phyloP scores from a whole-genome alignment of 495 filamentous ascomycete genomes.

The Chaetomidium leptoderma region DNA sequence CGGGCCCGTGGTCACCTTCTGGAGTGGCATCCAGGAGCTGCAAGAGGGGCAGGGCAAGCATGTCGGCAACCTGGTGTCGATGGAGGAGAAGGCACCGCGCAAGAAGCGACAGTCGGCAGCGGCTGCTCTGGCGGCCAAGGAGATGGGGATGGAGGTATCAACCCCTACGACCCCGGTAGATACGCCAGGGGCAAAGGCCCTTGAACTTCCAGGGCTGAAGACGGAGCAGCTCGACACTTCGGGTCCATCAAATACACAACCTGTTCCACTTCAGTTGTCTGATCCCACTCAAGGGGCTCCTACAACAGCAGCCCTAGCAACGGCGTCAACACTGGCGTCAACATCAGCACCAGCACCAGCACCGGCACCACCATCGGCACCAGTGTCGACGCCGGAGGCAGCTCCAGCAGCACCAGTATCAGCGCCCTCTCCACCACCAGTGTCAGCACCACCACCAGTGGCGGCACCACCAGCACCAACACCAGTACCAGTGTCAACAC shows the following conservation, averaged over 20 bases:
- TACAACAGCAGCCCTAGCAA: neutral
- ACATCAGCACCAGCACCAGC: neutral
- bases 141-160: slow-evolving; percentile 27
- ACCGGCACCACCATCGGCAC: neutral
- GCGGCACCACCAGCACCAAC: neutral
- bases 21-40: slow-evolving; percentile 82
- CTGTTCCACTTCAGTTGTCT: slow-evolving; percentile 10
- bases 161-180: slow-evolving; percentile 21
- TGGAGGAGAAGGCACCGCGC: slow-evolving; percentile 47
- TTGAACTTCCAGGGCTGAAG: slow-evolving; percentile 17
- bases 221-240: slow-evolving; percentile 20
- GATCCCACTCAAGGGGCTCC: slow-evolving; percentile 11
- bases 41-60: slow-evolving; percentile 69
- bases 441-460: neutral
- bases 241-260: neutral
- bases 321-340: neutral
- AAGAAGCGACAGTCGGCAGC: slow-evolving; percentile 45
- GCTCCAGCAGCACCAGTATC: neutral
- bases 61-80: slow-evolving; percentile 64
- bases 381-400: too few relatives aligned
- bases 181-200: slow-evolving; percentile 17
- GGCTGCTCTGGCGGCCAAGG: slow-evolving; percentile 26
- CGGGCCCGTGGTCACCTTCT: slow-evolving; percentile 87
- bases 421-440: neutral
- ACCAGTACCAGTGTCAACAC: neutral